These are phyloP conservation scores for Ganoderma resinaceum DNA, from an alignment of 1,284 basidiomycete genomes.

Conservation along the genomic window DNA sequence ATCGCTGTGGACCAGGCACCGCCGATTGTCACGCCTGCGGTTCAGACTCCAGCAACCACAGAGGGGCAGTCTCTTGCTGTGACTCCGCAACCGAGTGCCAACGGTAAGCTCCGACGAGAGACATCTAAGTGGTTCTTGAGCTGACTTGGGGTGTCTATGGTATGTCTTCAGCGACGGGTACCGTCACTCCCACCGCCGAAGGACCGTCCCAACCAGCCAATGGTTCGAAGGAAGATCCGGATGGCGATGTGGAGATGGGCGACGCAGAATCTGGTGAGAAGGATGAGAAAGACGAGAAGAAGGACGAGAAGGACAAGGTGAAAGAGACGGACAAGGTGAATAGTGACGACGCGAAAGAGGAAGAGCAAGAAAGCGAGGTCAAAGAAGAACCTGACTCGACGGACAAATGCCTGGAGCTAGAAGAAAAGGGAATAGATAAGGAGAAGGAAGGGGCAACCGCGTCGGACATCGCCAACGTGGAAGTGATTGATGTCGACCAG, in stretches of 20 bases:
- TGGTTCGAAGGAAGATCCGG: constrained; percentile 29
- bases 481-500: constrained; percentile 58
- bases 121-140: no score
- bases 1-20: constrained; percentile 31
- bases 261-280: constrained; percentile 21
- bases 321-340: constrained; percentile 4
- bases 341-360: neutral
- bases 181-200: constrained; percentile 22
- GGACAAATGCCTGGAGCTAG: neutral
- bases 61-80: constrained; percentile 29
- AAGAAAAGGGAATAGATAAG: constrained; percentile 12
- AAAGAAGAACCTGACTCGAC: neutral
- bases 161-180: constrained; percentile 19
- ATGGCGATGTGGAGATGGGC: constrained; percentile 31
- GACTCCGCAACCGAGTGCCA: constrained; percentile 29
- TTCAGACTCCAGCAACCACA: constrained; percentile 31
- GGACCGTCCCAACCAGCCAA: constrained; percentile 15
- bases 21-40: constrained; percentile 34
- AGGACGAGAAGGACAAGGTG: constrained; percentile 28
- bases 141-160: neutral
- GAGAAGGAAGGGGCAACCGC: neutral
- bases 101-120: constrained; percentile 17
- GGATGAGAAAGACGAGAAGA: constrained; percentile 29
- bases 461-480: constrained; percentile 47
- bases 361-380: constrained; percentile 3